Percentiles rank a stretch among this genome's conserved stretches.
These are phyloP conservation scores for Aphanoascus verrucosus DNA, from an alignment of 2,329 filamentous ascomycete species.

Conservation along the genomic window DNA sequence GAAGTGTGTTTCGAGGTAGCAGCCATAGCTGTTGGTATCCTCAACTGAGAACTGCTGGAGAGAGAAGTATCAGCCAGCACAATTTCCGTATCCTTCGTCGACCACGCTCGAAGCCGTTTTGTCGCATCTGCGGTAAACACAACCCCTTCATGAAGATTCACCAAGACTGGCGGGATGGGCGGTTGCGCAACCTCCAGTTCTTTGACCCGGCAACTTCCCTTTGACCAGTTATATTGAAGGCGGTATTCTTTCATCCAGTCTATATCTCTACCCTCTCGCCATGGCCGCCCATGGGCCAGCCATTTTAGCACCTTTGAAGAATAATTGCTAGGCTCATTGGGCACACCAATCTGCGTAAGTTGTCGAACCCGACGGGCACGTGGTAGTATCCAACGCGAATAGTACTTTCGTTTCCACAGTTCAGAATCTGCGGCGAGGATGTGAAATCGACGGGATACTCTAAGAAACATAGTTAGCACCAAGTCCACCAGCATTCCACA, in stretches of 20 bases:
- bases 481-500: neutral
- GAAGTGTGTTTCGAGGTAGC: constrained; percentile 37
- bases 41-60: constrained; percentile 29
- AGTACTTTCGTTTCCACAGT: constrained; percentile 84
- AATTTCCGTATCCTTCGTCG: constrained; percentile 49
- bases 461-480: constrained; percentile 10
- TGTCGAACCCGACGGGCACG: constrained; percentile 66
- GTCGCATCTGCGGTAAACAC: constrained; percentile 63
- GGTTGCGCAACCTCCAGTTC: constrained; percentile 57
- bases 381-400: constrained; percentile 73
- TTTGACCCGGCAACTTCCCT: constrained; percentile 66
- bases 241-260: constrained; percentile 88
- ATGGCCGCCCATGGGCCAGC: constrained; percentile 44
- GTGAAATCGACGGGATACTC: constrained; percentile 59
- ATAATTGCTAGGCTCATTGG: constrained; percentile 28
- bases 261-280: constrained; percentile 4
- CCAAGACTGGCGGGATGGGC: constrained; percentile 53
- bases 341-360: constrained; percentile 32
- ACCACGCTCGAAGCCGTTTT: constrained; percentile 68
- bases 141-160: constrained; percentile 65
- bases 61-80: constrained; percentile 45
- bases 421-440: constrained; percentile 68
- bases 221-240: constrained; percentile 81
- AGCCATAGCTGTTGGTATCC: constrained; percentile 49
- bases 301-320: constrained; percentile 49